Conservation (phyloP, 345 rosid genomes). For the Abelmoschus esculentus region DNA sequence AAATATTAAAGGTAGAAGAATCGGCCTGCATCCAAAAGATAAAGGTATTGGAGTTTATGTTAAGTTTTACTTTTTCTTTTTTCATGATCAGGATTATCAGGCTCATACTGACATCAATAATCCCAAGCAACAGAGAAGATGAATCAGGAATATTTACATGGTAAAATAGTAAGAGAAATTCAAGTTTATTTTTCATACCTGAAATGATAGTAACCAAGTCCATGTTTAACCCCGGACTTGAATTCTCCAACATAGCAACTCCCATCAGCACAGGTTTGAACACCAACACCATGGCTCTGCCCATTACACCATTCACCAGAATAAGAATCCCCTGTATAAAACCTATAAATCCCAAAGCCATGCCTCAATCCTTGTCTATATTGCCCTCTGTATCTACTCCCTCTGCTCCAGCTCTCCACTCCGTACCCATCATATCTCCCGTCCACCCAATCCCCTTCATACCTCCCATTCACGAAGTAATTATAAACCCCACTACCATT, state of each 20-base stretch:
- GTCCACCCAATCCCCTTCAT: constrained; percentile 92
- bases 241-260: constrained; percentile 79
- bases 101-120: too few species aligned
- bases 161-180: not conserved
- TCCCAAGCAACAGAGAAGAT: too few species aligned
- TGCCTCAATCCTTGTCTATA: constrained; percentile 74
- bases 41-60: not conserved
- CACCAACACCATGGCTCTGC: constrained; percentile 88
- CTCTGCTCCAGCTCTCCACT: constrained; percentile 89
- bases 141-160: not conserved
- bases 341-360: constrained; percentile 72
- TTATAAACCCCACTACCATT: constrained; percentile 94
- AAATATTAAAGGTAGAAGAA: not conserved
- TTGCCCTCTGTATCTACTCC: constrained; percentile 86
- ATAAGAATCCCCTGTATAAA: constrained; percentile 85
- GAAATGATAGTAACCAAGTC: constrained; percentile 87
- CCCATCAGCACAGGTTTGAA: constrained; percentile 80
- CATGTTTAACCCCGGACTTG: constrained; percentile 86
- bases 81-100: too few species aligned
- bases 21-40: too few species aligned
- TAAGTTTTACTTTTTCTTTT: not conserved
- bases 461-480: constrained; percentile 65
- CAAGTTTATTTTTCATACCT: constrained; percentile 32
- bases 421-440: constrained; percentile 90
- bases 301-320: constrained; percentile 94